These are phyloP conservation scores for Stellera chamaejasme DNA, from an alignment of 345 rosid species.

Conservation along the genomic window DNA sequence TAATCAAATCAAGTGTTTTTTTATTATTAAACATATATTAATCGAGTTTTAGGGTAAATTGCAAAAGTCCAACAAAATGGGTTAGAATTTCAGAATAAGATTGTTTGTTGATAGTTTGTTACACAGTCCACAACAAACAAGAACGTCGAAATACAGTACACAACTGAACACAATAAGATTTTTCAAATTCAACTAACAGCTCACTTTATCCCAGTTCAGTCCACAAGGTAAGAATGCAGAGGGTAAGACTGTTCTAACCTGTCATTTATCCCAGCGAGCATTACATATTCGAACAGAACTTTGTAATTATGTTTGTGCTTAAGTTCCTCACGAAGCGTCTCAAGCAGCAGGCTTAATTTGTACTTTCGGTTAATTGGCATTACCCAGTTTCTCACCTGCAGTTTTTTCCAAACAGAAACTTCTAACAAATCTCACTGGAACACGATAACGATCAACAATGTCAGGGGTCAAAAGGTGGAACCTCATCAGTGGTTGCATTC, in stretches of 20 bases:
- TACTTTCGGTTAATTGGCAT: conserved; percentile 91
- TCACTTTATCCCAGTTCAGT: neutral
- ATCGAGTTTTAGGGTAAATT: no score
- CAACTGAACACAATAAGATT: no score
- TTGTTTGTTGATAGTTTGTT: no score
- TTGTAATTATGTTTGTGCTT: conserved; percentile 50
- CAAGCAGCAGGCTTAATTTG: conserved; percentile 67
- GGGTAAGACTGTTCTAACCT: conserved; percentile 34
- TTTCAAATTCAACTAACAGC: no score
- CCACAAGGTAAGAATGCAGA: neutral
- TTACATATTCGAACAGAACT: conserved; percentile 84
- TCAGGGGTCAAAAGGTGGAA: conserved; percentile 15
- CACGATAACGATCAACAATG: neutral
- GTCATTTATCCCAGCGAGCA: conserved; percentile 90
- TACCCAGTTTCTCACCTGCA: conserved; percentile 91
- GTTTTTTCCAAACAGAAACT: neutral
- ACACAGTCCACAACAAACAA: no score
- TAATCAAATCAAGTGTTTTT: no score
- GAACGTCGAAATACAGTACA: no score
- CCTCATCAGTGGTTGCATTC: conserved; percentile 97
- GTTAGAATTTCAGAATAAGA: no score
- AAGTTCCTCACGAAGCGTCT: conserved; percentile 71
- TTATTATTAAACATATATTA: no score
- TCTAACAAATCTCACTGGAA: no score
- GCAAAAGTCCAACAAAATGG: no score